Percentiles rank a stretch among this genome's conserved stretches.
Conservation (phyloP, 2,329 filamentous ascomycete genomes). For the Sodiomyces alkalinus region DNA sequence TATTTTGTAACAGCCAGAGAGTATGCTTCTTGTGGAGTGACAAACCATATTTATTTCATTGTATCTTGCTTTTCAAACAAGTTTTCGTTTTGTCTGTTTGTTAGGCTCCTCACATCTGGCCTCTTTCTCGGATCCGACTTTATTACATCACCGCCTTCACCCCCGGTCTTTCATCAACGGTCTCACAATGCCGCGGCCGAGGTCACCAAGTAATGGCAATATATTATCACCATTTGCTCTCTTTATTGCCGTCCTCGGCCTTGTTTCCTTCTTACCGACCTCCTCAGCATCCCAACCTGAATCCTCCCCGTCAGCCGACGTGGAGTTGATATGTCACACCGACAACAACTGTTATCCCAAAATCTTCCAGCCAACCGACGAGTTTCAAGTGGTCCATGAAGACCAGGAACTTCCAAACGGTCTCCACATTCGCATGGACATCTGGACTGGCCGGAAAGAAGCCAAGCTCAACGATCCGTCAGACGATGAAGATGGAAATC, state of each 20-base stretch:
- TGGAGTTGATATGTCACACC: constrained; percentile 51
- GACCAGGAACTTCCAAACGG: constrained; percentile 52
- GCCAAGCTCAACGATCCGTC: constrained; percentile 50
- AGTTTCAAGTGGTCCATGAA: constrained; percentile 47
- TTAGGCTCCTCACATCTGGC: background rate
- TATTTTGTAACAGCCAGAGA: background rate
- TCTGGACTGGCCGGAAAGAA: constrained; percentile 47
- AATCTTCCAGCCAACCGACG: constrained; percentile 45
- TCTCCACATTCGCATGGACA: constrained; percentile 50
- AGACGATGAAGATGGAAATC: constrained; percentile 30
- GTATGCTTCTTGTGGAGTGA: background rate
- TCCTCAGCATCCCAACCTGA: constrained; percentile 3
- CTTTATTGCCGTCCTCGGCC: constrained; percentile 4
- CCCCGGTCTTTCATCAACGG: too few species aligned
- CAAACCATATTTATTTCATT: too few species aligned
- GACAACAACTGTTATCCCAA: constrained; percentile 48
- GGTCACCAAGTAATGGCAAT: too few species aligned
- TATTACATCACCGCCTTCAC: background rate
- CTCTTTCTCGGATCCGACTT: background rate
- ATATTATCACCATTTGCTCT: constrained; percentile 1
- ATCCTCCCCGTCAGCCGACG: constrained; percentile 19
- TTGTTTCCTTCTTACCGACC: constrained; percentile 3
- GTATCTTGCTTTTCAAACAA: background rate
- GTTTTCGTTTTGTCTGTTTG: background rate
- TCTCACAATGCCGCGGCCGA: too few species aligned